Evolutionary conservation across 805 yeast genomes (phyloP), one percentile per base, ranked within the genome.

Genomic region (Candida dendrica): DNA sequence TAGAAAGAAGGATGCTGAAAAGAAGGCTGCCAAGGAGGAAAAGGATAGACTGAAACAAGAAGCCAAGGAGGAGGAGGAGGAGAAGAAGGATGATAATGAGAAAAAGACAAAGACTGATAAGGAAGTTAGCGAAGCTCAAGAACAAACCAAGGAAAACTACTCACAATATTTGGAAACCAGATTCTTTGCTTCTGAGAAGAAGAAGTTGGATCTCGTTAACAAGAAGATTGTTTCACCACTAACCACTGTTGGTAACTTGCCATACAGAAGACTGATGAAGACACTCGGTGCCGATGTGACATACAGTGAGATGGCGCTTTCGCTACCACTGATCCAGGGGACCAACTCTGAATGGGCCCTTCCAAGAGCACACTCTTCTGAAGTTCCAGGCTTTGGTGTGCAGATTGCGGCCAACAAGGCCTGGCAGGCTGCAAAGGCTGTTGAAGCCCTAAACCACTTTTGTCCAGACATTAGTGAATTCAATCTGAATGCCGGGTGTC

Each of bases 161-260:
- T 65, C 74, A 15, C 64, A 68, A n/a, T 91, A 79, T 56, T 66
- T 77, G 41, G 97, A 91, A 57, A 74, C 95, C 1, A 82, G 89
- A 16, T 78, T 83, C 63, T 78, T 77, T 53, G 72, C 87, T 0
- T 66, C 74, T n/a, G 98, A 93, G 61, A 93, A 93, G 76, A 85
- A 83, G 60, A 72, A 65, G 43, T 58, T 93, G 38, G 68, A 89
- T 56, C 72, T 85, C 40, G 66, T 68, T 30, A 69, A 77, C 37
- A 91, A 91, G 49, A 89, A 89, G 63, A 88, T 93, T 45, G 81
- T 93, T 7, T 87, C 97, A 2, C 99, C 99, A 2, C 72, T 93
- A 47, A 95, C 99, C 29, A 93, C 99, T 0, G 98, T 93, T 6
- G 99, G 99, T 18, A 93, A 93, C 63, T 71, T 93, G 53, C 98